phyloP scores from a whole-genome alignment of 495 filamentous ascomycete genomes.

The Elasticomyces elasticus region DNA sequence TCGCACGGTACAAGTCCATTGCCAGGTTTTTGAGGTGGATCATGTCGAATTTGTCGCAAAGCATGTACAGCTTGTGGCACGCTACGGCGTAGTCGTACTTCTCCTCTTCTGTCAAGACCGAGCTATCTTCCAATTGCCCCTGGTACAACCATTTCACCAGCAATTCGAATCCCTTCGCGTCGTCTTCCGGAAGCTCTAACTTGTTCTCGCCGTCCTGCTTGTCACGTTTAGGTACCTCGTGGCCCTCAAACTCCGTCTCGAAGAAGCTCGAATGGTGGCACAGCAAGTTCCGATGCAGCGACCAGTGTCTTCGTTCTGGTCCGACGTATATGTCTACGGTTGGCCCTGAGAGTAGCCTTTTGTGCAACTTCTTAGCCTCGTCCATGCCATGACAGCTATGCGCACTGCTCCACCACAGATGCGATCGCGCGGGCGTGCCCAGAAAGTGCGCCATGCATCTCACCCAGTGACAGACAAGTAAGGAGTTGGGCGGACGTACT shows the following conservation, averaged over 20 bases:
- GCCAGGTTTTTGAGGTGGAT: slow-evolving; percentile 39
- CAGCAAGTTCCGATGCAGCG: slow-evolving; percentile 39
- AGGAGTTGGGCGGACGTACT: slow-evolving; percentile 29
- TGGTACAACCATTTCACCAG: slow-evolving; percentile 46
- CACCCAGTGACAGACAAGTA: neutral
- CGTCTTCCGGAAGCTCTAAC: slow-evolving; percentile 36
- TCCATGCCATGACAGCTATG: slow-evolving; percentile 6
- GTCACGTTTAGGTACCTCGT: slow-evolving; percentile 14
- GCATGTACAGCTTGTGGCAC: slow-evolving; percentile 40
- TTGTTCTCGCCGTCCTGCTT: slow-evolving; percentile 5
- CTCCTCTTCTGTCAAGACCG: slow-evolving; percentile 31
- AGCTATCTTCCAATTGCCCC: slow-evolving; percentile 38
- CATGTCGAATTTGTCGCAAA: slow-evolving; percentile 40
- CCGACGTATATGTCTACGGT: slow-evolving; percentile 40
- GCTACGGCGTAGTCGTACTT: slow-evolving; percentile 42
- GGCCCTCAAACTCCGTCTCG: slow-evolving; percentile 29
- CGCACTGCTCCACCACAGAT: slow-evolving; percentile 5
- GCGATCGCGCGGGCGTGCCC: slow-evolving; percentile 11
- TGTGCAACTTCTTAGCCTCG: slow-evolving; percentile 21
- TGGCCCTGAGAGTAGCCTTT: slow-evolving; percentile 40
- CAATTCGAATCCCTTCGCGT: slow-evolving; percentile 39
- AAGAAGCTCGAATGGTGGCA: slow-evolving; percentile 39
- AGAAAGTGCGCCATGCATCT: slow-evolving; percentile 17
- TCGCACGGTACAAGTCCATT: slow-evolving; percentile 41
- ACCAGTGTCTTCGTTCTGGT: slow-evolving; percentile 33